Evolutionary conservation across 2,329 filamentous ascomycete species (phyloP), one percentile per base, ranked within the genome.

Genomic region (Calonectria henricotiae): DNA sequence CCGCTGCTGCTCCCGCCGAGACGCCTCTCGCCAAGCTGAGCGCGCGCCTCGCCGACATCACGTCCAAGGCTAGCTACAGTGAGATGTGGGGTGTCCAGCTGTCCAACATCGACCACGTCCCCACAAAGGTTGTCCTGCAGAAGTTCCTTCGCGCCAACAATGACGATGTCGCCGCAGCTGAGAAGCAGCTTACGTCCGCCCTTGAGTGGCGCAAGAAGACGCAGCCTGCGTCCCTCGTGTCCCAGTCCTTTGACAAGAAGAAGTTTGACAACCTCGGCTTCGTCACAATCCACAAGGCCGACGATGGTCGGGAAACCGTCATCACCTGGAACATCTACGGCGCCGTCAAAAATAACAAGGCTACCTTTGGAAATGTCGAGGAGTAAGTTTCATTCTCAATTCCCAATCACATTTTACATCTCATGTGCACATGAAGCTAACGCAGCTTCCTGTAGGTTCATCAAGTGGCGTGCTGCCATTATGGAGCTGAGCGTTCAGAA

Each of bases 281-380:
- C 80, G 89, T 98, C 62, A 94, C 94, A 1, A 87, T 87, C n/a
- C 91, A 96, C 75, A 83, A 87, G 65, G 86, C 87, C 41, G 86
- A 86, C 1, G 87, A 86, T 62, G 83, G 84, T 69, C 85, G 89
- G 77, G 89, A 92, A 80, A 87, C 77, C 20, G 80, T 98, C 67
- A 91, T 95, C 60, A 96, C 94, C 2, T 98, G 95, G 92, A 98
- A 98, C 82, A 91, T 98, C 78, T 98, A 98, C 80, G 95, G 95
- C 15, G 90, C 90, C 43, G 93, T 95, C 72, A 96, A 96, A 87
- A 89, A 94, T 76, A 90, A 93, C 76, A 90, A 94, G 71, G 89
- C 93, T 74, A 97, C 94, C 0, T 98, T 98, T 85, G 94, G 93
- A 4, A 88, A 96, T 78, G 84, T 95, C 6, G 87, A 95, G 30